Percentiles rank a stretch among this genome's conserved stretches.
phyloP scores from a whole-genome alignment of 257 asterid species.

The Marsdenia floribunda region DNA sequence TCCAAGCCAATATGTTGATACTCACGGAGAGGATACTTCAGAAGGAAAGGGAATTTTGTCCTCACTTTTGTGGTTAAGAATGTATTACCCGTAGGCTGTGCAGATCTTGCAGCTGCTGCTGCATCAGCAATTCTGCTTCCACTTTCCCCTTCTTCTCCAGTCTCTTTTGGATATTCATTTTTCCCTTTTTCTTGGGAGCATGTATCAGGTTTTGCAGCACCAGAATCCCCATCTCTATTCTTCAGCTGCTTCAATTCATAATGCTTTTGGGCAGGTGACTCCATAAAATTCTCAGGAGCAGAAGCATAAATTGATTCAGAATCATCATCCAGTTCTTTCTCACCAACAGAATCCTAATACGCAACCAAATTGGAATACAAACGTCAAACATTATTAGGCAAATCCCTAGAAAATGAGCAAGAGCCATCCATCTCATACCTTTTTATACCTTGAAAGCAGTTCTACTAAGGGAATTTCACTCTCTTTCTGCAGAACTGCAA shows the following conservation, averaged over 20 bases:
- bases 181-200: slow-evolving; percentile 39
- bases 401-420: slow-evolving; percentile 17
- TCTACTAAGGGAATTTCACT: slow-evolving; percentile 84
- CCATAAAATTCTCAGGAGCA: slow-evolving; percentile 51
- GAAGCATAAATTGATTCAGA: slow-evolving; percentile 43
- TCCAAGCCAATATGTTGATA: slow-evolving; percentile 99
- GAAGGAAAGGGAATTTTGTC: slow-evolving; percentile 93
- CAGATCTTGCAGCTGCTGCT: slow-evolving; percentile 97
- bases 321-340: slow-evolving; percentile 39
- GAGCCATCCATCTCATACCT: slow-evolving; percentile 51
- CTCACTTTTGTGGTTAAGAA: slow-evolving; percentile 92
- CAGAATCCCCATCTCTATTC: slow-evolving; percentile 33
- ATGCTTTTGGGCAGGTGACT: slow-evolving; percentile 38
- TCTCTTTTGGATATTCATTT: slow-evolving; percentile 40
- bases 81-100: slow-evolving; percentile 98
- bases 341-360: slow-evolving; percentile 49
- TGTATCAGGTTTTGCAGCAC: slow-evolving; percentile 32
- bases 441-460: slow-evolving; percentile 85
- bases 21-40: slow-evolving; percentile 95
- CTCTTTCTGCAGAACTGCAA: slow-evolving; percentile 78
- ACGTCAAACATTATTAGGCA: slow-evolving; percentile 22
- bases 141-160: slow-evolving; percentile 63
- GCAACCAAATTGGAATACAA: slow-evolving; percentile 12
- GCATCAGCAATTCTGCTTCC: slow-evolving; percentile 86
- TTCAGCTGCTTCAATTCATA: slow-evolving; percentile 32